Conservation (phyloP, 1,139 yeast genomes). For the Lodderomyces pseudojiufengensis region DNA sequence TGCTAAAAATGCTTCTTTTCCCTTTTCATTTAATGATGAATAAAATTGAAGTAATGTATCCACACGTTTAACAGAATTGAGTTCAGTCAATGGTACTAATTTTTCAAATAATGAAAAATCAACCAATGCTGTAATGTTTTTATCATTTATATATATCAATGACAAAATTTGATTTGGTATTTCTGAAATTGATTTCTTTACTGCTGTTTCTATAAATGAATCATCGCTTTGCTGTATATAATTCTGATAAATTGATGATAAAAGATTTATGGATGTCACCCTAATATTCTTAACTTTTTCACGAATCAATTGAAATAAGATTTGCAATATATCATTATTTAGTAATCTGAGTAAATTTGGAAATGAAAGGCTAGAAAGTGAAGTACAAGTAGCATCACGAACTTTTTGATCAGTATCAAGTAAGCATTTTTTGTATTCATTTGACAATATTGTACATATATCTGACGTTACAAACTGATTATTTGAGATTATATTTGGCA, state of each 20-base stretch:
- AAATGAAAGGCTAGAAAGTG: slow-evolving; percentile 40
- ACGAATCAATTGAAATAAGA: slow-evolving; percentile 60
- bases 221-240: slow-evolving; percentile 17
- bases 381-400: slow-evolving; percentile 56
- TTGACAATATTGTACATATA: slow-evolving; percentile 46
- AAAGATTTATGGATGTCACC: slow-evolving; percentile 51
- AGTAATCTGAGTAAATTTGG: slow-evolving; percentile 43
- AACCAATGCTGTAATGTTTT: slow-evolving; percentile 61
- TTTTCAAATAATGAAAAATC: slow-evolving; percentile 61
- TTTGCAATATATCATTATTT: slow-evolving; percentile 45
- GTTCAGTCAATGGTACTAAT: slow-evolving; percentile 52
- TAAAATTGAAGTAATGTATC: slow-evolving; percentile 50
- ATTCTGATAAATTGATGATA: slow-evolving; percentile 52
- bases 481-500: slow-evolving; percentile 28
- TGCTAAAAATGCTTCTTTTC: slow-evolving; percentile 64
- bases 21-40: slow-evolving; percentile 49
- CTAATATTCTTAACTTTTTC: slow-evolving; percentile 72
- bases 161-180: slow-evolving; percentile 69
- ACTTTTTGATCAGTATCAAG: slow-evolving; percentile 77
- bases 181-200: slow-evolving; percentile 36
- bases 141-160: slow-evolving; percentile 73
- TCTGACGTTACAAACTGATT: slow-evolving; percentile 49
- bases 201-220: slow-evolving; percentile 17
- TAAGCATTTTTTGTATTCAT: slow-evolving; percentile 63
- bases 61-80: slow-evolving; percentile 46